Base-by-base conservation (phyloP, 768 basidiomycete genomes). In the Boletus edulis region DNA sequence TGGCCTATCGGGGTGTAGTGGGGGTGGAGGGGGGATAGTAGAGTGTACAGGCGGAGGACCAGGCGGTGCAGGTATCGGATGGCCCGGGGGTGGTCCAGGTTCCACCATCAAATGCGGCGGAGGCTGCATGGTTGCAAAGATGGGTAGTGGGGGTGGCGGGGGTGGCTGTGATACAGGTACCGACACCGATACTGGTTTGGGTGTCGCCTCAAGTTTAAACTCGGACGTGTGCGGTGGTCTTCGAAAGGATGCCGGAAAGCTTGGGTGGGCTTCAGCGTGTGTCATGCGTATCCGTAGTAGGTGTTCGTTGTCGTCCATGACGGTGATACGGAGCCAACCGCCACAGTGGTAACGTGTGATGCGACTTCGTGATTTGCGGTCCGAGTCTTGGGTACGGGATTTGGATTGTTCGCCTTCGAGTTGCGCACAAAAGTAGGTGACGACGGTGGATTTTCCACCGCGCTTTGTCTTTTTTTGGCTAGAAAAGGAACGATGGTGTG, bases 381-480 rank as follows among this genome's bases (percentile, higher is more conserved):
- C 69, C 24, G 66, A 43, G 41, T 69, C 67, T 44, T 66, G 71
- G 4, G 67, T 72, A 18, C 69, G 64, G 15, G 70, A 69, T 52
- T 72, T 70, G 17, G 71, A 67, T 29, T 71, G 69, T 42, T 71
- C 69, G 41, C 69, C 69, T 47, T 71, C 69, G 48, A 71, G 69
- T 46, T 71, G 69, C 11, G 69, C 69, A 8, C 69, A 71, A 37
- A 72, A 71, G 60, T 71, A 71, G 39, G 69, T 72, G 45, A 71
- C 69, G 57, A 71, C 69, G 22, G 69, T 72, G 1, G 71, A 71
- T 31, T 67, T 71, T 31, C 69, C 69, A 10, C 71, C 69, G 13
- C 71, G 69, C 43, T 72, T 71, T 7, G 69, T 71, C 60, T 71
- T 71, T 59, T 71, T 71, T 56, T 71, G 69, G 15, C 69, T 71